A percentile compares a stretch with the other conserved stretches of the same genome.
These are phyloP conservation scores for Ramalina intermedia DNA, from an alignment of 495 filamentous ascomycete species.

Conservation along the genomic window DNA sequence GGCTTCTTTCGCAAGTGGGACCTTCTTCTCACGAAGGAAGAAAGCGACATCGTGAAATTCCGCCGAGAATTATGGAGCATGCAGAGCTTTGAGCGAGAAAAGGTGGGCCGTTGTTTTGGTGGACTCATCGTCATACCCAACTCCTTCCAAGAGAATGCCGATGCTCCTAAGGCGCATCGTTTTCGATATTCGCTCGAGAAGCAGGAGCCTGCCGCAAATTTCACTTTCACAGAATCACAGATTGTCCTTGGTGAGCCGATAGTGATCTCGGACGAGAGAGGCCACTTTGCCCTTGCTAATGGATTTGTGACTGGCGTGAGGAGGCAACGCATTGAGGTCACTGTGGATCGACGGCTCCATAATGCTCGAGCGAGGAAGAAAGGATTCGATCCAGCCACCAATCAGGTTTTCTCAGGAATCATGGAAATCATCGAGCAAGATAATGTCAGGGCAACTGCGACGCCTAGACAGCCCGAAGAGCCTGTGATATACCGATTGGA, in stretches of 20 bases:
- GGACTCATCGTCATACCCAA: constrained; percentile 66
- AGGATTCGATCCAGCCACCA: constrained; percentile 57
- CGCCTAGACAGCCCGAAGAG: constrained; percentile 34
- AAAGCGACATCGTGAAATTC: constrained; percentile 70
- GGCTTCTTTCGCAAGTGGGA: constrained; percentile 94
- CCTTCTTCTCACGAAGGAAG: constrained; percentile 80
- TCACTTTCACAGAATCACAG: constrained; percentile 84
- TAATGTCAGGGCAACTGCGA: constrained; percentile 14
- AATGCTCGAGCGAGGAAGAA: constrained; percentile 61
- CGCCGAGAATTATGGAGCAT: constrained; percentile 90
- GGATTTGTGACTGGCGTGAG: constrained; percentile 71
- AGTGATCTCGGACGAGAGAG: constrained; percentile 89
- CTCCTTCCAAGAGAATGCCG: constrained; percentile 48
- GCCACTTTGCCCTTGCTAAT: constrained; percentile 85
- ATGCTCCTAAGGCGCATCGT: constrained; percentile 71
- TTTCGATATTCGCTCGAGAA: constrained; percentile 76
- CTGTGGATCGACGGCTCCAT: constrained; percentile 76
- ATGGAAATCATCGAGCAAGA: constrained; percentile 65
- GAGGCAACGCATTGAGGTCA: constrained; percentile 62
- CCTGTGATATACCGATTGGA: constrained; percentile 70
- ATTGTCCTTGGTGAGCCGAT: constrained; percentile 81
- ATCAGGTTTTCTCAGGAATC: constrained; percentile 80
- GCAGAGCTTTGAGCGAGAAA: constrained; percentile 75
- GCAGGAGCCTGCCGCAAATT: constrained; percentile 34
- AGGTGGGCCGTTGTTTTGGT: constrained; percentile 63